Conservation (phyloP, 495 filamentous ascomycete species). For the Choiromyces venosus region DNA sequence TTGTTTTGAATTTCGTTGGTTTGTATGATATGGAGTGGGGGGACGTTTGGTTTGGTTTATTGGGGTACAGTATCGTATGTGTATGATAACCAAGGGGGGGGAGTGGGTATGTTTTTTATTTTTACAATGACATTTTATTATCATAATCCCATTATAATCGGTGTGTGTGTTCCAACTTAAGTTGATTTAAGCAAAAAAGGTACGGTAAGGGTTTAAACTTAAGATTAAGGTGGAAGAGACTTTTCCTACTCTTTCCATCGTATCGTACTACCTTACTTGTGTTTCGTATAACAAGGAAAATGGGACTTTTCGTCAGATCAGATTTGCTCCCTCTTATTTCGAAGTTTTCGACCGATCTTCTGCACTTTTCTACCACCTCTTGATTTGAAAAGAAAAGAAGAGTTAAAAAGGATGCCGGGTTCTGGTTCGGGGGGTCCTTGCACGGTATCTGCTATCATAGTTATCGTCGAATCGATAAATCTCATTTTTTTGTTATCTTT, state of each 20-base stretch:
- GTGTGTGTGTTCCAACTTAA: neutral
- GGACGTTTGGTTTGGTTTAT: neutral
- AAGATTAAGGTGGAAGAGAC: neutral
- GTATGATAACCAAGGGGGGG: neutral
- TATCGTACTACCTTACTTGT: neutral
- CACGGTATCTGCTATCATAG: neutral
- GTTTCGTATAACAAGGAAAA: neutral
- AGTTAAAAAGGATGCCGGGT: no score
- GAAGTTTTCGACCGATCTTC: neutral
- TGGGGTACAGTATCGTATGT: no score
- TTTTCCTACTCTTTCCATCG: neutral
- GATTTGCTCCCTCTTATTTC: neutral
- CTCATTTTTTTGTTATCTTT: neutral
- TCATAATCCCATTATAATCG: neutral
- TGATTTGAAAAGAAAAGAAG: neutral
- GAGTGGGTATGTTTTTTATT: no score
- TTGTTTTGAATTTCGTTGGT: neutral
- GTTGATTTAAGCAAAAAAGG: neutral
- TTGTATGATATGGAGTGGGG: neutral
- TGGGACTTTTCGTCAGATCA: neutral
- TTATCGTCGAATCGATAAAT: neutral
- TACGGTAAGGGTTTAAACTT: neutral
- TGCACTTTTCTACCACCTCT: neutral
- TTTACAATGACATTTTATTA: neutral
- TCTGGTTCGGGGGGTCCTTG: no score